Conservation (phyloP, 495 filamentous ascomycete species). For the Hypomontagnella monticulosa region DNA sequence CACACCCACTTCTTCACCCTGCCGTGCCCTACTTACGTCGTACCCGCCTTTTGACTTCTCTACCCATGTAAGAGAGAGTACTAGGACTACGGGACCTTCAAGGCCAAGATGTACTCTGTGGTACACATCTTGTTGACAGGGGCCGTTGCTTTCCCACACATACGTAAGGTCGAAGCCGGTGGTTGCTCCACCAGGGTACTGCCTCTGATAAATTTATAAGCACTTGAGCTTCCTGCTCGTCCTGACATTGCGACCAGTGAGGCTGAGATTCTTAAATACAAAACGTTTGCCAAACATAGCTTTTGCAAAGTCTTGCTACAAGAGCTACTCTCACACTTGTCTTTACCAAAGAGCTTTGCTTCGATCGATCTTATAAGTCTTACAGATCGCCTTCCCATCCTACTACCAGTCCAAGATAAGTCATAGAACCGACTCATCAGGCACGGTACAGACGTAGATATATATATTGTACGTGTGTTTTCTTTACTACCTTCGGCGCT, state of each 20-base stretch:
- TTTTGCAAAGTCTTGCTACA: constrained; percentile 32
- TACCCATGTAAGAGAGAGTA: constrained; percentile 37
- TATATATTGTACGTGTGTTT: constrained; percentile 38
- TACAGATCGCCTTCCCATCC: constrained; percentile 24
- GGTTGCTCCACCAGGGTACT: constrained; percentile 44
- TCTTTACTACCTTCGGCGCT: constrained; percentile 17
- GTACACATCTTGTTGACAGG: constrained; percentile 36
- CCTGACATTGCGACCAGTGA: constrained; percentile 42
- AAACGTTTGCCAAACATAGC: constrained; percentile 43
- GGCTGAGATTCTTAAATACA: constrained; percentile 48
- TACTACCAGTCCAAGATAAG: constrained; percentile 2
- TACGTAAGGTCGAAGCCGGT: constrained; percentile 41
- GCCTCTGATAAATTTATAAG: constrained; percentile 48
- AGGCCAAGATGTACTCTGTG: constrained; percentile 30
- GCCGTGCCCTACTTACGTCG: constrained; percentile 35
- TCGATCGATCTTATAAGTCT: constrained; percentile 38
- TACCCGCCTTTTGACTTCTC: constrained; percentile 40
- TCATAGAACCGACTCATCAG: constrained; percentile 14
- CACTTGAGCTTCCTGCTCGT: constrained; percentile 43
- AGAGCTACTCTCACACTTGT: constrained; percentile 23
- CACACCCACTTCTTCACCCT: constrained; percentile 36
- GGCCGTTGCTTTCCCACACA: constrained; percentile 32
- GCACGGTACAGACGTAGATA: constrained; percentile 15
- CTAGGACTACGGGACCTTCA: constrained; percentile 28
- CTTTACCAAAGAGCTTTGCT: constrained; percentile 25